Evolutionary conservation across 108 stramenopile genomes (phyloP), one percentile per base, ranked within the genome.

Genomic region (Bacterosira constricta): DNA sequence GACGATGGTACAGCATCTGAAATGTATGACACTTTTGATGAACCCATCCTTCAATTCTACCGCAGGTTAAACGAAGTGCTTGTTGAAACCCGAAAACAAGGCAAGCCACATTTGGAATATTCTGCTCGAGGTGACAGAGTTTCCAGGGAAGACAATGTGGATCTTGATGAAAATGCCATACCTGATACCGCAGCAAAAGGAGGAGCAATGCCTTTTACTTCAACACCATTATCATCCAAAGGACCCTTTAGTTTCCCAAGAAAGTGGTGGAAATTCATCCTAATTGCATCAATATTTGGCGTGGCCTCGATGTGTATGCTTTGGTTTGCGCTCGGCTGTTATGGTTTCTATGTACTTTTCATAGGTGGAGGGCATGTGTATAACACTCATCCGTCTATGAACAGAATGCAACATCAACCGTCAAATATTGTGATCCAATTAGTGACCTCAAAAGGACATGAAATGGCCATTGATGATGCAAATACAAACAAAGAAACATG

Each of bases 21-120:
- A 35, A 21, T 29, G 45, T 37, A 63, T 51, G 69, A 78, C 56
- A 45, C 52, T 4, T 69, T 78, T 42, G 45, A 57, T 47, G 77
- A 78, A 51, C 51, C 77, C 4, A 69, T 78, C 13, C 35, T 78
- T 20, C 75, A 85, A 63, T 85, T 85, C 29, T 67, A 81, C 52
- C 80, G 66, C 18, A 77, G 77, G 27, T 44, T 85, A 37, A 66
- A 85, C 49, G 70, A 78, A 52, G 69, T 82, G 11, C 50, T 81
- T 21, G 41, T 46, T 62, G 58, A 78, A 59, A 70, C 63, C 3
- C 52, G 77, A 44, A 78, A 65, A 30, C 62, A 56, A 20, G 23
- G 32, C 7, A 65, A 21, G 38, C 13, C 27, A 9, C 31, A 61
- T 18, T 18, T 15, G 17, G 34, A 25, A 0, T 0, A 0, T 31